Evolutionary conservation across 176 grass and related monocot species (phyloP).

Genomic region (Eleusine indica): DNA sequence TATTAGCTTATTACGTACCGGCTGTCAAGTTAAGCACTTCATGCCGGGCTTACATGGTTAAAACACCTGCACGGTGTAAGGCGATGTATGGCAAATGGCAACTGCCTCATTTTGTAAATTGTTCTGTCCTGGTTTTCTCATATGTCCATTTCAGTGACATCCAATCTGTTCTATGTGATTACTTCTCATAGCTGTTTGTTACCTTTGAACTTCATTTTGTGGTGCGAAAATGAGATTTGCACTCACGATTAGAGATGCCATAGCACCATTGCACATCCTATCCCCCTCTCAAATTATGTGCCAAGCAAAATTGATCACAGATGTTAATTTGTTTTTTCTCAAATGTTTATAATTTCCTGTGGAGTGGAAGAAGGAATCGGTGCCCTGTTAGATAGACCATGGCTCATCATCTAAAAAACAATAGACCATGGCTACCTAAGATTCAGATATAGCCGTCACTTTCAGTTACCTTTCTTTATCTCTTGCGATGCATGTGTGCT

Average conservation of each 20-base stretch:
- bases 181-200: neutral
- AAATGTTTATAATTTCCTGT: neutral
- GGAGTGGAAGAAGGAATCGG: neutral
- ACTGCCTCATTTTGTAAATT: constrained; percentile 18
- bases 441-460: no score
- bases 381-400: neutral
- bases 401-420: no score
- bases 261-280: neutral
- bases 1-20: neutral
- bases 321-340: neutral
- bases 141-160: neutral
- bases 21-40: neutral
- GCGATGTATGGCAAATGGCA: neutral
- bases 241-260: neutral
- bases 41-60: neutral
- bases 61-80: constrained; percentile 11
- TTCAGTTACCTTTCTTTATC: neutral
- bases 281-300: neutral
- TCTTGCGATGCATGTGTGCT: neutral
- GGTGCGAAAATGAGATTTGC: neutral
- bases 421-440: no score
- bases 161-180: neutral
- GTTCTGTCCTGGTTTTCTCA: neutral
- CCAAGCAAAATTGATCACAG: neutral
- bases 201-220: neutral